phyloP scores from a whole-genome alignment of 257 asterid species.

The Penstemon davidsonii region DNA sequence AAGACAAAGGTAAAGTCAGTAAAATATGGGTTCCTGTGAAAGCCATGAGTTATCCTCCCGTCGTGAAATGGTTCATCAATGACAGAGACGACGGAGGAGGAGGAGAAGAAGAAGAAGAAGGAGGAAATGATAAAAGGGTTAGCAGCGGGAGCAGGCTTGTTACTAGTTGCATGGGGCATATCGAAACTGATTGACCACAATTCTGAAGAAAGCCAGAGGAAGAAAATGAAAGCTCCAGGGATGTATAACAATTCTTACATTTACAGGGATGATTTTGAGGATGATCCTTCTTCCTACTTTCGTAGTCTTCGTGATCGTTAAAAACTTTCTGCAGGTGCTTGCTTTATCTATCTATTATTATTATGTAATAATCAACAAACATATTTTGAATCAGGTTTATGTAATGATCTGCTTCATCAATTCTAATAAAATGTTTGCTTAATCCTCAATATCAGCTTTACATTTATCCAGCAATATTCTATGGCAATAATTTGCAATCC shows the following conservation, averaged over 20 bases:
- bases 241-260: slow-evolving; percentile 4
- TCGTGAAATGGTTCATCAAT: neutral
- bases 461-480: too few relatives aligned
- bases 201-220: neutral
- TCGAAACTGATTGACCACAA: slow-evolving; percentile 16
- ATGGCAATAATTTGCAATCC: too few relatives aligned
- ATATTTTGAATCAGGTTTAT: neutral
- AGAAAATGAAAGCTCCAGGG: slow-evolving; percentile 30
- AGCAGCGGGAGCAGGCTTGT: slow-evolving; percentile 23
- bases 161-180: slow-evolving; percentile 26
- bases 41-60: neutral
- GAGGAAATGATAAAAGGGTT: neutral
- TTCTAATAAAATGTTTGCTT: too few relatives aligned
- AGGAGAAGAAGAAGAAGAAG: neutral
- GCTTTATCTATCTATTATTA: neutral
- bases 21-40: neutral
- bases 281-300: slow-evolving; percentile 15
- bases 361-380: too few relatives aligned
- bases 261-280: slow-evolving; percentile 25
- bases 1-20: neutral
- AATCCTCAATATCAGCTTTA: too few relatives aligned
- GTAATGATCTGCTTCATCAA: neutral
- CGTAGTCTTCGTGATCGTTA: slow-evolving; percentile 7
- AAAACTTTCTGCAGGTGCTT: neutral
- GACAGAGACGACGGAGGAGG: neutral